Percentiles rank a stretch among this genome's conserved stretches.
These are phyloP conservation scores for Penicillium nordicum DNA, from an alignment of 2,329 filamentous ascomycete genomes.

Conservation along the genomic window DNA sequence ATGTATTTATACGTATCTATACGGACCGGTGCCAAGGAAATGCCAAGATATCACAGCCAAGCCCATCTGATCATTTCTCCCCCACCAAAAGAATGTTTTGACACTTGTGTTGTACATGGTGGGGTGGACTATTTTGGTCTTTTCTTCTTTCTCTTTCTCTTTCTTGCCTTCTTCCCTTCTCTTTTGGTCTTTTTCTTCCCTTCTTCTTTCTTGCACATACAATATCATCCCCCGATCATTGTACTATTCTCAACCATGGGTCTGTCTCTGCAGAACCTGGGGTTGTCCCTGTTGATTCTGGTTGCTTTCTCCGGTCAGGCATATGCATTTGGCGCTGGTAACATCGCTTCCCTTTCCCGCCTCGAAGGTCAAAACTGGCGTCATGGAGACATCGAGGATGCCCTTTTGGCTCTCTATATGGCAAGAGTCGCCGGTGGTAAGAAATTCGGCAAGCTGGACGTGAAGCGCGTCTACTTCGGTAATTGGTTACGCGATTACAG, in stretches of 20 bases:
- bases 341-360: constrained; percentile 76
- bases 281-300: constrained; percentile 51
- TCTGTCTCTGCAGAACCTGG: constrained; percentile 17
- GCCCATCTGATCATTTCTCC: neutral
- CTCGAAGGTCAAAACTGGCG: constrained; percentile 85
- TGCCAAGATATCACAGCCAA: neutral
- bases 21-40: neutral
- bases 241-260: constrained; percentile 17
- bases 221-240: neutral
- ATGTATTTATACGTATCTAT: neutral
- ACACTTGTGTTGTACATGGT: constrained; percentile 7
- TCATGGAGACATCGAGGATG: constrained; percentile 91
- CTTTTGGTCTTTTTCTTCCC: neutral
- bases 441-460: constrained; percentile 84
- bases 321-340: constrained; percentile 80
- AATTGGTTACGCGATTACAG: constrained; percentile 95
- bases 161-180: neutral
- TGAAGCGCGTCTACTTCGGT: constrained; percentile 90
- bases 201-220: neutral
- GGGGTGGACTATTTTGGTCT: neutral
- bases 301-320: constrained; percentile 65
- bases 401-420: constrained; percentile 69
- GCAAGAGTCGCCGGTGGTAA: constrained; percentile 64
- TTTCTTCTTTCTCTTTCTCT: neutral
- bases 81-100: constrained; percentile 9